Conservation (phyloP, 768 basidiomycete genomes). For the Naganishia onofrii region DNA sequence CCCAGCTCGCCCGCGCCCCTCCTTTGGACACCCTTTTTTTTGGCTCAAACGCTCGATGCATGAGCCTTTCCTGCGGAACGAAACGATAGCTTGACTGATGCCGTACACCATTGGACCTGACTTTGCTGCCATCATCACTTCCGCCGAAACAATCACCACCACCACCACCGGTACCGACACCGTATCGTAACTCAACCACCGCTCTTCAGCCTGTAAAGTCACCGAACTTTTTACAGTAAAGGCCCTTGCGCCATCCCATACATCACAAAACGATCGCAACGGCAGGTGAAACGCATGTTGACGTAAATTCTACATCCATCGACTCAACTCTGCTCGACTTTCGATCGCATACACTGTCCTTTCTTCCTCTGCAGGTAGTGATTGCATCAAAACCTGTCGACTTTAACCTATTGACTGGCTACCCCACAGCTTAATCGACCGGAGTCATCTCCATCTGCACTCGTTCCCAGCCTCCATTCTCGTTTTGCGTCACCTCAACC, state of each 20-base stretch:
- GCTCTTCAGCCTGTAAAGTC: neutral
- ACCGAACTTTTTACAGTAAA: too few relatives aligned
- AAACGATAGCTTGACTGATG: neutral
- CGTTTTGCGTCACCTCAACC: neutral
- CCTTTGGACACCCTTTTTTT: conserved; percentile 19
- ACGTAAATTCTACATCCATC: conserved; percentile 3
- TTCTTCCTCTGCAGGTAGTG: neutral
- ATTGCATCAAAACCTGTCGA: neutral
- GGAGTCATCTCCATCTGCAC: neutral
- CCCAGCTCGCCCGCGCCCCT: neutral
- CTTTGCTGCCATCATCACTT: neutral
- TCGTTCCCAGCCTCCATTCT: neutral
- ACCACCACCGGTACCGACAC: neutral
- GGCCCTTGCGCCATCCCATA: neutral
- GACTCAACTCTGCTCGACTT: neutral
- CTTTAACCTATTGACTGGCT: neutral
- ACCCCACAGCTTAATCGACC: neutral
- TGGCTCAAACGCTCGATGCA: conserved; percentile 25
- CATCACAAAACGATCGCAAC: neutral
- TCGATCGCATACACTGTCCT: neutral
- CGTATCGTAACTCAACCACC: neutral
- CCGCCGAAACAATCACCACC: too few relatives aligned
- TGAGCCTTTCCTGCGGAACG: neutral
- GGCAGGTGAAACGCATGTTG: neutral
- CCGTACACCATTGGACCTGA: neutral